Conservation (phyloP, 2,329 filamentous ascomycete genomes). For the Gremmenia infestans region DNA sequence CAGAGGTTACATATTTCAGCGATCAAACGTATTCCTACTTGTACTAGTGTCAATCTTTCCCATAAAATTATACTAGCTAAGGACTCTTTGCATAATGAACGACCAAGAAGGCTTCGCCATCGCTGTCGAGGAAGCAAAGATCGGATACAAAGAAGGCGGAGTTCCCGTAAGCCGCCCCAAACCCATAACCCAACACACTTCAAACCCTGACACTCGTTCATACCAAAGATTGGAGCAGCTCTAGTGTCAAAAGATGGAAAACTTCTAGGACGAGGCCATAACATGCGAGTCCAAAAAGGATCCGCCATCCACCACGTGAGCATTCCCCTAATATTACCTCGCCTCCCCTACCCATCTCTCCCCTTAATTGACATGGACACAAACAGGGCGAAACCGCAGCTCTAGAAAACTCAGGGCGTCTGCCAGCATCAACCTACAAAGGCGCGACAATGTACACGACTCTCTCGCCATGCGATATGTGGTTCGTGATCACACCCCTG, state of each 20-base stretch:
- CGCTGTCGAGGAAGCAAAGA: constrained; percentile 43
- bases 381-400: constrained; percentile 69
- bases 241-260: constrained; percentile 65
- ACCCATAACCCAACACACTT: not conserved
- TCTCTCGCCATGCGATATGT: constrained; percentile 77
- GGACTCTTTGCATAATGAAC: constrained; percentile 30
- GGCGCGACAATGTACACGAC: constrained; percentile 81
- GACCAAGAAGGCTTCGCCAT: constrained; percentile 40
- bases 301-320: constrained; percentile 67
- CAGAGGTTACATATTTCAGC: not conserved
- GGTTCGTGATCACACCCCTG: constrained; percentile 10
- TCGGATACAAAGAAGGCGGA: constrained; percentile 42
- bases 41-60: not conserved
- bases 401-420: constrained; percentile 68
- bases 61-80: not conserved
- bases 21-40: too few relatives aligned
- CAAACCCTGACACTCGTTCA: not conserved
- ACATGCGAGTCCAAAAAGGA: constrained; percentile 68
- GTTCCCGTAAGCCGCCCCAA: constrained; percentile 38
- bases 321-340: constrained; percentile 8
- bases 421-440: constrained; percentile 63
- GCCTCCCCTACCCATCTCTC: not conserved
- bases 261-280: constrained; percentile 67
- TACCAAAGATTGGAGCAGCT: constrained; percentile 45
- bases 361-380: not conserved